Conservation (phyloP, 306 rosid species). For the Medicago truncatula region DNA sequence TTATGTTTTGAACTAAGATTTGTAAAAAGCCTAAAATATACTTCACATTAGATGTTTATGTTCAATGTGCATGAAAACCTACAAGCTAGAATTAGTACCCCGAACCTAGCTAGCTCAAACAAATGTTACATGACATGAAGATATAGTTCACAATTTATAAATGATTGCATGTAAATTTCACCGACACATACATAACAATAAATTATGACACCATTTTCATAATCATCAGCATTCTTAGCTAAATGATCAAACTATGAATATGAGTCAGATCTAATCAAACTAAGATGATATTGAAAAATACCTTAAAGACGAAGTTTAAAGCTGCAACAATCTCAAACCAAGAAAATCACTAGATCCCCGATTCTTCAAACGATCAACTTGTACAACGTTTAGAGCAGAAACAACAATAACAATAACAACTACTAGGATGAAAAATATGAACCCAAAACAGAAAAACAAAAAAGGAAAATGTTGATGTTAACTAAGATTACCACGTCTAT, state of each 20-base stretch:
- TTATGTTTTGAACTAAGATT: not conserved
- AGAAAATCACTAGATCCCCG: slow-evolving; percentile 20
- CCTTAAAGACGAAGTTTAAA: slow-evolving; percentile 38
- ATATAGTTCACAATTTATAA: not conserved
- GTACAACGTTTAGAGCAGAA: not conserved
- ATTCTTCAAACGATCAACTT: slow-evolving; percentile 26
- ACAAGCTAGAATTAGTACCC: not conserved
- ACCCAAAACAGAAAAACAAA: not conserved
- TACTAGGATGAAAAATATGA: not conserved
- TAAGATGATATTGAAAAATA: slow-evolving; percentile 24
- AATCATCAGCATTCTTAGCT: not conserved
- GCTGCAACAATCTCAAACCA: slow-evolving; percentile 20
- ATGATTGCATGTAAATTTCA: not conserved
- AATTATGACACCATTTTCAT: not conserved
- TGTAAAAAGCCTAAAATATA: not conserved
- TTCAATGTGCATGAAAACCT: not conserved
- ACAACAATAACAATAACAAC: not conserved
- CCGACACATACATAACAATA: too few species aligned
- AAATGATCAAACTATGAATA: slow-evolving; percentile 5
- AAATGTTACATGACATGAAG: not conserved
- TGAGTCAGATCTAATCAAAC: slow-evolving; percentile 30
- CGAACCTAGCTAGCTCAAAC: not conserved
- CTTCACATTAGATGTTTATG: not conserved
- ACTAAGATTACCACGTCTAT: slow-evolving; percentile 94
- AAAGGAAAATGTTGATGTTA: slow-evolving; percentile 45